Base-by-base conservation (phyloP, 306 rosid genomes). In the Hippophae rhamnoides region DNA sequence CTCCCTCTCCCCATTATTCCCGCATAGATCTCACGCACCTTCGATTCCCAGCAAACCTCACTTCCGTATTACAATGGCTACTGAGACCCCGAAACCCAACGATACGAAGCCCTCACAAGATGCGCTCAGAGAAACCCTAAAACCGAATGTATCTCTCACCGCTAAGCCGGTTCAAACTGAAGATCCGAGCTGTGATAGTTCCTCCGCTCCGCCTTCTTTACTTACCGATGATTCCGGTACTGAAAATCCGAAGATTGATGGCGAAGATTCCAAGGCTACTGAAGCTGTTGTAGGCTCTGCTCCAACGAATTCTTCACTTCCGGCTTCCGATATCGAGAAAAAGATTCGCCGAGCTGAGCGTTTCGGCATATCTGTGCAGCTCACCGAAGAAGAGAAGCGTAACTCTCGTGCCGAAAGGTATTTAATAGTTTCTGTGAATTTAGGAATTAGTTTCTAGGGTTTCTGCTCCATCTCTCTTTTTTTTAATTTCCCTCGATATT, bases 321-420 rank as follows among this genome's bases (percentile, higher is more conserved):
- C 74, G 12, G 78, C 65, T 47, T 70, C 84, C 66, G 79, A 74
- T 70, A 56, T 74, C 57, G 81, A 79, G 70, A 87, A 87, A 84
- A 90, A 87, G 83, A 81, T 82, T 9, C 87, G 81, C 55, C 88
- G 98, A 23, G 98, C 95, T 0, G 95, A 90, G 81, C 84, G 96
- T 50, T 90, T 90, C n/a, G 98, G 98, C 11, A 85, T 90, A 46
- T 63, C 95, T 12, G 82, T 83, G 26, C 92, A 77, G 76, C 57
- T 87, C 6, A 79, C 90, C 10, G 89, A 87, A 60, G 78, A 82
- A 52, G 94, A 87, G 69, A 90, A 87, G 78, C 96, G 95, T 61
- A 85, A 85, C 70, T 84, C 97, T 43, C 81, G 97, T 9, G 94
- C 94, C 1, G 94, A 90, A 72, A 87, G 96, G 97, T 90, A 48